Base-by-base conservation (phyloP, 495 filamentous ascomycete species). In the Pseudomonodictys pantanalensis region DNA sequence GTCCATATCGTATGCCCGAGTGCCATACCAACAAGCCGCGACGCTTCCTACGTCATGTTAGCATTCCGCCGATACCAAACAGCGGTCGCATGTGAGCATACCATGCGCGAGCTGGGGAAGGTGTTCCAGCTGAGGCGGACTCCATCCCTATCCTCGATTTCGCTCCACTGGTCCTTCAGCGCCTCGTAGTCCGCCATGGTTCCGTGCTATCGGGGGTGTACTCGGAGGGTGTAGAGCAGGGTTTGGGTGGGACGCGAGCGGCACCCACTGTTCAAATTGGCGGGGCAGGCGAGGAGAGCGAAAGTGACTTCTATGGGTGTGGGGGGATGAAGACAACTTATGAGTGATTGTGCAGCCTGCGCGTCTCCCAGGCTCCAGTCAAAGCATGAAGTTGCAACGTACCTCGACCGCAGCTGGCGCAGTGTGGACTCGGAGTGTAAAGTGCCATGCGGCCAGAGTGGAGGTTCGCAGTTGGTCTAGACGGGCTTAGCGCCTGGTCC, bases 91-190 rank as follows among this genome's bases (percentile, higher is more conserved):
- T 26, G 22, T 7, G 17, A 52, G 78, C 81, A 61, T 67, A 93
- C 90, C 88, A 99, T 96, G 70, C 95, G 92, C 72, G 92, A 89
- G 79, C 92, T 96, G 56, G 95, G 95, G 74, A 99, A 97, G 33
- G 95, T 95, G 72, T 99, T 99, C 95, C 95, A 99, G 75, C 93
- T 97, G 54, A 99, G 83, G 68, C 95, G 84, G 70, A 97, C 82
- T 52, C 95, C 95, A 86, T 99, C 95, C 44, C 91, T 84, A 64
- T 99, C 95, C 78, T 99, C 95, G 56, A 95, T 84, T 73, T 95
- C 91, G 67, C 88, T 89, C 95, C 95, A 99, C 78, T 91, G 87
- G 75, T 97, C 95, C 78, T 99, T 99, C 65, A 96, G 73, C 52
- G 79, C 78, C 65, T 90, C 87, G 77, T 83, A 88, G 71, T 90